Conservation (phyloP, 192 early-diverging fungal genomes). For the Podila epigama region DNA sequence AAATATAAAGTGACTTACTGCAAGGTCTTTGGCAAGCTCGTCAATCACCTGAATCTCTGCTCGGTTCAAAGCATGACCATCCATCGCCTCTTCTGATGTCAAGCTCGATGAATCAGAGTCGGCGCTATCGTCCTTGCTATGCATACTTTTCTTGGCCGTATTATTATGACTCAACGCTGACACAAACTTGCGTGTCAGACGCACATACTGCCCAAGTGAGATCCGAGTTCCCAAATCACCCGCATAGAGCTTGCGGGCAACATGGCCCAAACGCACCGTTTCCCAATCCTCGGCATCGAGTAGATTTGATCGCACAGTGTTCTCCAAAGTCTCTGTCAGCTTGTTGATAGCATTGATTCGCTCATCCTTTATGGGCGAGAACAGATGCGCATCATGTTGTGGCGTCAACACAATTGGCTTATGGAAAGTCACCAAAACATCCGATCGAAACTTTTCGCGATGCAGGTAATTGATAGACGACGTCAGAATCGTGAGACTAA, state of each 20-base stretch:
- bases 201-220: slow-evolving; percentile 49
- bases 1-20: no score
- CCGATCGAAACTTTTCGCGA: slow-evolving; percentile 52
- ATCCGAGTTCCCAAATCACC: slow-evolving; percentile 50
- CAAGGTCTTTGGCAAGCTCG: slow-evolving; percentile 32
- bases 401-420: slow-evolving; percentile 49
- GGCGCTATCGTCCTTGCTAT: background rate
- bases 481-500: slow-evolving; percentile 46
- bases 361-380: slow-evolving; percentile 27
- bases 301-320: slow-evolving; percentile 38
- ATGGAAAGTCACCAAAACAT: slow-evolving; percentile 52
- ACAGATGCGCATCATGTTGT: slow-evolving; percentile 35
- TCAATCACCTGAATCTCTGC: slow-evolving; percentile 17
- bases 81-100: slow-evolving; percentile 10
- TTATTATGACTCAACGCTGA: slow-evolving; percentile 35
- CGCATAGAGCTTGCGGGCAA: slow-evolving; percentile 48
- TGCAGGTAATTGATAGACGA: slow-evolving; percentile 48
- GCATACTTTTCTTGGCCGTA: background rate
- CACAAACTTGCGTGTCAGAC: slow-evolving; percentile 44
- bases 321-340: slow-evolving; percentile 40
- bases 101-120: slow-evolving; percentile 1
- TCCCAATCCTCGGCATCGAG: slow-evolving; percentile 48
- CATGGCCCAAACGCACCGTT: slow-evolving; percentile 48
- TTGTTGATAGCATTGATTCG: slow-evolving; percentile 36
- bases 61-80: background rate